Conservation (phyloP, 1,284 basidiomycete genomes). For the Kwoniella shivajii region DNA sequence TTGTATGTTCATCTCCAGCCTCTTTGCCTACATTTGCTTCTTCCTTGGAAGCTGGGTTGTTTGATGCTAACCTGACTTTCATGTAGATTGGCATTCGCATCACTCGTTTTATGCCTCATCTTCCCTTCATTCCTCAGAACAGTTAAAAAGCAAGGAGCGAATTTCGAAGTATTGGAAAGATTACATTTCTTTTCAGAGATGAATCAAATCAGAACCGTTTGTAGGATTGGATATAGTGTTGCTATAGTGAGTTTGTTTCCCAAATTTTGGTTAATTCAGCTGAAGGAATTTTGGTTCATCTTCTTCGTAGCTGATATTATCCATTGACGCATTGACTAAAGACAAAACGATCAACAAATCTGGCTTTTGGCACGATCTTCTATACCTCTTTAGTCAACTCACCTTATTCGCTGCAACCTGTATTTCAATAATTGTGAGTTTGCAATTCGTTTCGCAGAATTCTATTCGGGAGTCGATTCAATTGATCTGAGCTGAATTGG, state of each 20-base stretch:
- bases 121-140: slow-evolving; percentile 27
- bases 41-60: background rate
- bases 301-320: slow-evolving; percentile 24
- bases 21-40: too few relatives aligned
- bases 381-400: slow-evolving; percentile 25
- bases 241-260: slow-evolving; percentile 24
- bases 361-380: slow-evolving; percentile 30
- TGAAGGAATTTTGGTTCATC: background rate
- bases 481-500: background rate
- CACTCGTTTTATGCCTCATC: slow-evolving; percentile 26
- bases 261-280: background rate
- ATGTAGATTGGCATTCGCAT: slow-evolving; percentile 28
- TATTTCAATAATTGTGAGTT: slow-evolving; percentile 34
- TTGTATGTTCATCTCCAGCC: slow-evolving; percentile 36
- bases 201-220: slow-evolving; percentile 34
- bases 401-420: slow-evolving; percentile 32
- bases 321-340: slow-evolving; percentile 30
- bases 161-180: slow-evolving; percentile 37
- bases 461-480: background rate
- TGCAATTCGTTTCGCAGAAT: background rate
- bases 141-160: slow-evolving; percentile 32
- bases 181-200: slow-evolving; percentile 38
- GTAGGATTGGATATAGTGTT: slow-evolving; percentile 31
- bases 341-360: slow-evolving; percentile 27
- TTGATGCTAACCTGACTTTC: background rate